Base-by-base conservation (phyloP, 2,329 filamentous ascomycete species). In the Podosphaera fusca region DNA sequence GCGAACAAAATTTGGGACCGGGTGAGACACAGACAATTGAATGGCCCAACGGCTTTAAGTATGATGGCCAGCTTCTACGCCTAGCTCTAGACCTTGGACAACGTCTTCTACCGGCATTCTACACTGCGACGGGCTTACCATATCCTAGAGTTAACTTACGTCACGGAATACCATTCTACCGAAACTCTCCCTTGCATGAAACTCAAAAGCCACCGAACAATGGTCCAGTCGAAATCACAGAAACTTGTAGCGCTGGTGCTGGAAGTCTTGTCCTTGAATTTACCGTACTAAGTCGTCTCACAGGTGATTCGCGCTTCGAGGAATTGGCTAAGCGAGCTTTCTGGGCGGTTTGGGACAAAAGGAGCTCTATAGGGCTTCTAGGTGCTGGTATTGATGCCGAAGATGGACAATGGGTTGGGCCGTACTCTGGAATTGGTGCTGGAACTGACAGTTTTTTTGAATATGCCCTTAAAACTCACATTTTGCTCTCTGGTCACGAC, bases 381-480 rank as follows among this genome's bases (percentile, higher is more conserved):
- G 92, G 90, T 6, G 85, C 87, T 58, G 90, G 89, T 2, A 88
- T 98, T 60, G 90, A 95, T 70, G 87, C 88, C 1, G 90, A 96
- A 67, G 84, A 81, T 34, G 92, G 90, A 0, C 76, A 84, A 62
- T 98, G 92, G 92, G 82, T 92, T 38, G 84, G 84, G 7, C 78
- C 85, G 1, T 89, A 87, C 67, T 83, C 90, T n/a, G 90, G 92
- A 35, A 94, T 98, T 63, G 92, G 92, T 55, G 92, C 92, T 6
- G 92, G 92, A 45, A 87, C 95, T 65, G 92, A 98, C 71, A 95
- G 89, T 70, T 98, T 98, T 71, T 96, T 95, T 66, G 92, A 98
- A 70, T 98, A 98, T 69, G 89, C 92, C 2, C 77, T 96, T 64
- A 98, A 98, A 70, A 88, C 88, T 21, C 82, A 95, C 66, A 85